Percentiles rank a stretch among this genome's conserved stretches.
Evolutionary conservation across 75 land plant species (phyloP).

Genomic region (Sequoiadendron giganteum): DNA sequence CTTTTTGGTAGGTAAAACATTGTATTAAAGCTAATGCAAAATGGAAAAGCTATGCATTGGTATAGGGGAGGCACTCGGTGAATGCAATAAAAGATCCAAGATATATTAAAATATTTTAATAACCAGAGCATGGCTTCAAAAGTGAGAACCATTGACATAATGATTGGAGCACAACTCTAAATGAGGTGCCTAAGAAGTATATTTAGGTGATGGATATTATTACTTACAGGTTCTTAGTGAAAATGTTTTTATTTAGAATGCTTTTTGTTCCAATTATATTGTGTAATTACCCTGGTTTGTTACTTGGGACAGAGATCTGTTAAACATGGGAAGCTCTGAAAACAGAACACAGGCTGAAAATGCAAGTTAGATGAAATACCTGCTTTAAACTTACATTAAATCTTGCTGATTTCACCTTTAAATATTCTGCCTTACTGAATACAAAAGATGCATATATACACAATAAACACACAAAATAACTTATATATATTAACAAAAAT

Average conservation of each 20-base stretch:
- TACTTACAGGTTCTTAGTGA: background rate
- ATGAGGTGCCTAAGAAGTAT: background rate
- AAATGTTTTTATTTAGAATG: background rate
- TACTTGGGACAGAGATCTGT: background rate
- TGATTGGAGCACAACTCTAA: background rate
- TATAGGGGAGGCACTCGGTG: background rate
- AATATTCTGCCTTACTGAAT: too few relatives aligned
- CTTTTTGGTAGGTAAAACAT: background rate
- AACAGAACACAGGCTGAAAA: too few relatives aligned
- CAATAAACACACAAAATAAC: too few relatives aligned
- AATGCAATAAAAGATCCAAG: background rate
- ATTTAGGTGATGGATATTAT: background rate
- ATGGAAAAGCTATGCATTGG: background rate
- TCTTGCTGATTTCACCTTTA: too few relatives aligned
- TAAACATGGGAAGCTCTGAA: too few relatives aligned
- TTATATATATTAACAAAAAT: too few relatives aligned
- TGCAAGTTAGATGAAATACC: too few relatives aligned
- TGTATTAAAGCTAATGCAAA: background rate
- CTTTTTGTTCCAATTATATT: background rate
- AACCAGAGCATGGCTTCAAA: background rate
- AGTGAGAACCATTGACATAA: too few relatives aligned
- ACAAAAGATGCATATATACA: too few relatives aligned
- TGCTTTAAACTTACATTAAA: too few relatives aligned
- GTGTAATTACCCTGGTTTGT: background rate
- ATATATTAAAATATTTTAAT: too few relatives aligned